Conservation (phyloP, 225 moss, liverwort and hornwort genomes). For the Pseudisothecium myosuroides region DNA sequence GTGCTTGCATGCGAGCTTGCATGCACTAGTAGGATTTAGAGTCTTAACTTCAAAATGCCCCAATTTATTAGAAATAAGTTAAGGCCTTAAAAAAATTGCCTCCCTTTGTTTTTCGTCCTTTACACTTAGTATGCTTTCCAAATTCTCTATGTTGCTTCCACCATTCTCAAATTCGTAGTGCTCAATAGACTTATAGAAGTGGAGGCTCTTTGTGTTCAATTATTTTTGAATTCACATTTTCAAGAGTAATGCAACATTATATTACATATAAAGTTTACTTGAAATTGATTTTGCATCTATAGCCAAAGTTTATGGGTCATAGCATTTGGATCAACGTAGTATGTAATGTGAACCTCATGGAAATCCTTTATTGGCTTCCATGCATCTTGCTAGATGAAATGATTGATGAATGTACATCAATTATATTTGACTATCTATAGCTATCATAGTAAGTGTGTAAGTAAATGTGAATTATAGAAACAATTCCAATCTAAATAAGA, state of each 20-base stretch:
- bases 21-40: not conserved
- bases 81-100: not conserved
- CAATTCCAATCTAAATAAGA: not conserved
- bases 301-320: rapidly evolving
- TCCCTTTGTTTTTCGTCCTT: not conserved
- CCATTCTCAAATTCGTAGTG: not conserved
- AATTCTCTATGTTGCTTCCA: not conserved
- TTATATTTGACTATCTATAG: not conserved
- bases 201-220: not conserved
- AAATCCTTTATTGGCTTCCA: not conserved
- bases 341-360: not conserved
- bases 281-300: not conserved
- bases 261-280: not conserved
- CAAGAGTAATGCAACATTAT: not conserved
- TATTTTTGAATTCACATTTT: not conserved
- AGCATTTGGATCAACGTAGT: rapidly evolving
- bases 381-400: not conserved
- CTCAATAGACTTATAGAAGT: not conserved
- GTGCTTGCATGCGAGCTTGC: too few species aligned
- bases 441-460: not conserved
- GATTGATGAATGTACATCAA: not conserved
- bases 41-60: not conserved
- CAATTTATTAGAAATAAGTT: not conserved
- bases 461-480: not conserved
- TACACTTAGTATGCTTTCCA: rapidly evolving